Conservation (phyloP, 1,139 yeast species). For the Yamadazyma dushanensis region DNA sequence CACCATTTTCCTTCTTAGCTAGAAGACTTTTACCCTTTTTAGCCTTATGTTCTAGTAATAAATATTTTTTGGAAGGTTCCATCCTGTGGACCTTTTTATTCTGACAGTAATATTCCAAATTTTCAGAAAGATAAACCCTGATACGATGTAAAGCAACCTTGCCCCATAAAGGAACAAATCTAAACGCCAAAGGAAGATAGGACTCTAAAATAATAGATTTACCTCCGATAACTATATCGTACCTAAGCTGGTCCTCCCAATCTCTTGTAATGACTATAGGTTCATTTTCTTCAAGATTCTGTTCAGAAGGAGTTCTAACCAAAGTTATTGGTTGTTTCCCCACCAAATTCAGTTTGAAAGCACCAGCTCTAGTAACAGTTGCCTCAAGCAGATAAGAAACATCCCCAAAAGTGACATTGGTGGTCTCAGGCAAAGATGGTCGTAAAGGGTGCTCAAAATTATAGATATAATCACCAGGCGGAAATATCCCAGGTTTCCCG, state of each 20-base stretch:
- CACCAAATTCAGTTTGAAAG: slow-evolving; percentile 74
- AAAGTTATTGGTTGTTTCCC: slow-evolving; percentile 67
- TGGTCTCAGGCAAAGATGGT: slow-evolving; percentile 78
- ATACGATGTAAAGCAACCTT: slow-evolving; percentile 86
- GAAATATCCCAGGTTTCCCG: slow-evolving; percentile 33
- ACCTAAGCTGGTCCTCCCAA: slow-evolving; percentile 91
- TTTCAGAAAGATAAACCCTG: slow-evolving; percentile 82
- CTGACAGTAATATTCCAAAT: slow-evolving; percentile 83
- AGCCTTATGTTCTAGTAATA: slow-evolving; percentile 80
- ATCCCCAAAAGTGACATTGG: slow-evolving; percentile 76
- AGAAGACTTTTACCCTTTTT: slow-evolving; percentile 47
- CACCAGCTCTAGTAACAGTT: slow-evolving; percentile 69
- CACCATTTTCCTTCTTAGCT: slow-evolving; percentile 33
- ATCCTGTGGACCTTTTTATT: slow-evolving; percentile 85
- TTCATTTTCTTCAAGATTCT: slow-evolving; percentile 83
- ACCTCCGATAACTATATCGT: slow-evolving; percentile 87
- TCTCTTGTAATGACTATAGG: slow-evolving; percentile 88
- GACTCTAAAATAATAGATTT: slow-evolving; percentile 85
- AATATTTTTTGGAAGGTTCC: slow-evolving; percentile 82
- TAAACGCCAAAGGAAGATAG: slow-evolving; percentile 78
- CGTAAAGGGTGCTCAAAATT: slow-evolving; percentile 89
- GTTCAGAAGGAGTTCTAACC: slow-evolving; percentile 75
- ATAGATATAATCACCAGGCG: slow-evolving; percentile 88
- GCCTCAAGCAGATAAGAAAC: slow-evolving; percentile 73
- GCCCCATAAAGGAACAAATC: slow-evolving; percentile 77